These are phyloP conservation scores for Sanghuangporus weigelae DNA, from an alignment of 1,284 basidiomycete species.

Conservation along the genomic window DNA sequence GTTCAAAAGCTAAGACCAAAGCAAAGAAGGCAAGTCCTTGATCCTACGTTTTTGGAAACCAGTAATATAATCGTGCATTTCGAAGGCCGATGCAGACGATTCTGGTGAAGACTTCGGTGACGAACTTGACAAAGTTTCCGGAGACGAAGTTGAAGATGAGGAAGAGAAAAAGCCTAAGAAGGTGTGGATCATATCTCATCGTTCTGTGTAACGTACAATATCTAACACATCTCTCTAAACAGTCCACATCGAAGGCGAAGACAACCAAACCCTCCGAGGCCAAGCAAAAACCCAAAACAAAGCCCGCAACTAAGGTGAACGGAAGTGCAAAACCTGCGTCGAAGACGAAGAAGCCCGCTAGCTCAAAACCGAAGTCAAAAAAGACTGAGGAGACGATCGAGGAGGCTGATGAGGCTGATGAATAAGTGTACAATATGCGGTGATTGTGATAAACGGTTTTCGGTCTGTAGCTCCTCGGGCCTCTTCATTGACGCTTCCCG, in stretches of 20 bases:
- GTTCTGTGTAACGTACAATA: background rate
- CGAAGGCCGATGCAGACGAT: constrained; percentile 3
- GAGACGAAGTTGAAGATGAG: constrained; percentile 21
- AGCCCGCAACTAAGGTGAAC: constrained; percentile 6
- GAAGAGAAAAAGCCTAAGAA: constrained; percentile 41
- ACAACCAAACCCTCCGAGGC: background rate
- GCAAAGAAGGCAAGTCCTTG: background rate
- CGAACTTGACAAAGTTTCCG: constrained; percentile 16
- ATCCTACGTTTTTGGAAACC: background rate
- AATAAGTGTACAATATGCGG: background rate
- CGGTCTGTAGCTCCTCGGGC: background rate
- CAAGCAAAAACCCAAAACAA: constrained; percentile 5
- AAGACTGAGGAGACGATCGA: constrained; percentile 7
- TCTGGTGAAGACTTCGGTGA: constrained; percentile 17
- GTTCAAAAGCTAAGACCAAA: constrained; percentile 18
- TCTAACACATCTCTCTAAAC: background rate
- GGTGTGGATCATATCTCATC: background rate
- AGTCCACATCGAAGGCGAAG: background rate
- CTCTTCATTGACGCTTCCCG: background rate
- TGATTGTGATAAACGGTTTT: too few relatives aligned
- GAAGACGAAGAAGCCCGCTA: constrained; percentile 9
- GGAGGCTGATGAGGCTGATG: constrained; percentile 8
- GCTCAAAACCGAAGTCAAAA: constrained; percentile 1
- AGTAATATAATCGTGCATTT: background rate
- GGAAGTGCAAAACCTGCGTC: background rate